Evolutionary conservation across 768 basidiomycete species (phyloP).

Genomic region (Mycena maculata): DNA sequence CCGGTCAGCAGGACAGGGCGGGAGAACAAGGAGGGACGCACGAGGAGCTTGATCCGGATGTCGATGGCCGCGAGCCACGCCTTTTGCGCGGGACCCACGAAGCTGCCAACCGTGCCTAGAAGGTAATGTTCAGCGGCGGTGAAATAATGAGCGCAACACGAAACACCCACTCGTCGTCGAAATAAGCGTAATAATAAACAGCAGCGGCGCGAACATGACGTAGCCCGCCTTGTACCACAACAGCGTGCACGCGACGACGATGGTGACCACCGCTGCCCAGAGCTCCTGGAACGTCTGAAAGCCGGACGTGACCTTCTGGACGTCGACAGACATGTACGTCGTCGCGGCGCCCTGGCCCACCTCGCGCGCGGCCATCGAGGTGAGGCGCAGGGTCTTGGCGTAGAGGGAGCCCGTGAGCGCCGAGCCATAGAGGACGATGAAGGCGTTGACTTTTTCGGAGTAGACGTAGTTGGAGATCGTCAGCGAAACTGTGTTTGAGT

Average conservation of each 20-base stretch:
- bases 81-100: conserved; percentile 16
- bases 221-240: conserved; percentile 20
- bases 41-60: conserved; percentile 24
- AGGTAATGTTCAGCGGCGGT: background rate
- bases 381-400: conserved; percentile 16
- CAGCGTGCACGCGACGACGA: conserved; percentile 18
- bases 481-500: background rate
- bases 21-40: background rate
- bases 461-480: conserved; percentile 10
- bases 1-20: too few relatives aligned
- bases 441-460: conserved; percentile 18
- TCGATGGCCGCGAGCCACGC: conserved; percentile 23
- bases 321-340: conserved; percentile 29
- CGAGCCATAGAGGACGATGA: conserved; percentile 25
- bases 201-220: conserved; percentile 19
- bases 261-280: conserved; percentile 19
- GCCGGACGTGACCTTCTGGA: conserved; percentile 13
- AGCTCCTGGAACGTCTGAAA: conserved; percentile 19
- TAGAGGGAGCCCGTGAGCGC: conserved; percentile 25
- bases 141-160: background rate
- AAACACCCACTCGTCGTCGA: background rate
- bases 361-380: conserved; percentile 23
- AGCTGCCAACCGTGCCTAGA: conserved; percentile 12
- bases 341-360: conserved; percentile 23
- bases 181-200: conserved; percentile 8